Evolutionary conservation across 2,329 filamentous ascomycete genomes (phyloP).

Genomic region (Neopestalotiopsis clavispora): DNA sequence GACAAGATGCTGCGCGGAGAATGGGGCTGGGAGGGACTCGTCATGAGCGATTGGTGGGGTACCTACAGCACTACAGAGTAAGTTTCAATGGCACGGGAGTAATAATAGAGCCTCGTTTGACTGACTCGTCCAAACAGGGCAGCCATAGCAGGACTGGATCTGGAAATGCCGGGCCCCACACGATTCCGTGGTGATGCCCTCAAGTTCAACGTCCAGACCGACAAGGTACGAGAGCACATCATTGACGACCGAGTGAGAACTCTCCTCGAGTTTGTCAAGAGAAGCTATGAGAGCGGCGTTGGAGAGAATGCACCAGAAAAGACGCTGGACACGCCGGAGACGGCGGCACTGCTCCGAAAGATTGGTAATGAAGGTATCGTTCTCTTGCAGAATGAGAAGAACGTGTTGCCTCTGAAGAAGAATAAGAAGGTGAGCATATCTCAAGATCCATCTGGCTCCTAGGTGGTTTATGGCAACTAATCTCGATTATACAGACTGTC

Average conservation of each 20-base stretch:
- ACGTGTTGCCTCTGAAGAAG: conserved; percentile 66
- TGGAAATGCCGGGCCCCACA: conserved; percentile 65
- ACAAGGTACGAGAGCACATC: conserved; percentile 59
- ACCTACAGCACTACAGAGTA: conserved; percentile 57
- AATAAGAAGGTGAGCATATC: conserved; percentile 53
- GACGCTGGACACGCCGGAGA: conserved; percentile 63
- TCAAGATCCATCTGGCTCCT: neutral
- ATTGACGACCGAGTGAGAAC: conserved; percentile 63
- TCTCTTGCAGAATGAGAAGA: conserved; percentile 73
- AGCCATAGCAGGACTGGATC: conserved; percentile 45
- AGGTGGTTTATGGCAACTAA: neutral
- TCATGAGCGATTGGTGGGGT: conserved; percentile 67
- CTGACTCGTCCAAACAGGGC: conserved; percentile 28
- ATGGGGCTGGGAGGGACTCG: conserved; percentile 61
- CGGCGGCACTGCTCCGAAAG: conserved; percentile 65
- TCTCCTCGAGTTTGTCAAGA: conserved; percentile 65
- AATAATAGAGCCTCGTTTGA: too few relatives aligned
- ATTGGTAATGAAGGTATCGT: conserved; percentile 74
- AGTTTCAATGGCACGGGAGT: neutral
- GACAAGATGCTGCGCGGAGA: conserved; percentile 57
- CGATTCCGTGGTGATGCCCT: conserved; percentile 56
- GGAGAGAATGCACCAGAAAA: conserved; percentile 59
- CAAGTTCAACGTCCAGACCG: conserved; percentile 57
- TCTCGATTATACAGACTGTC: conserved; percentile 41
- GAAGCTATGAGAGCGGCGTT: conserved; percentile 56